These are phyloP conservation scores for Entomortierella parvispora DNA, from an alignment of 192 early-diverging fungal genomes.

Conservation along the genomic window DNA sequence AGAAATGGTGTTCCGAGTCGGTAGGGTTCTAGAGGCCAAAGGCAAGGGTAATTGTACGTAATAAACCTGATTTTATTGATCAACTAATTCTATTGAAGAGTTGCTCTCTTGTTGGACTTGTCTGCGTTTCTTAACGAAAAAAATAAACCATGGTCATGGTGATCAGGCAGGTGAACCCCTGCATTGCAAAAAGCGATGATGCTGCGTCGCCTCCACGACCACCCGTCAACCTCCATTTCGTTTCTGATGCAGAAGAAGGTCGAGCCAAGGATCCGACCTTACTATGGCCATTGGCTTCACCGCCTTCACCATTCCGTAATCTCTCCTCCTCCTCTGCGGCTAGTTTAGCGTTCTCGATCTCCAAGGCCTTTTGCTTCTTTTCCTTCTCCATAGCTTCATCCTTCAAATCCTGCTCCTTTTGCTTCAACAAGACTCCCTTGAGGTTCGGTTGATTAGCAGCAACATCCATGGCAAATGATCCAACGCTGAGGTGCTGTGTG, in stretches of 20 bases:
- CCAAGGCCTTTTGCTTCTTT: conserved; percentile 8
- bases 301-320: not conserved
- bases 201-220: not conserved
- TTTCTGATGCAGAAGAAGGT: not conserved
- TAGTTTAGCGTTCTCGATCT: conserved; percentile 1
- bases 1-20: conserved; percentile 63
- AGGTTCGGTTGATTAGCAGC: conserved; percentile 36
- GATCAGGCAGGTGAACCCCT: conserved; percentile 18
- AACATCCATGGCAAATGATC: conserved; percentile 47
- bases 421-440: conserved; percentile 13
- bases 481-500: conserved; percentile 26
- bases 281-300: not conserved
- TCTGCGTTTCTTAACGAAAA: conserved; percentile 22
- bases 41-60: conserved; percentile 1
- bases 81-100: no score
- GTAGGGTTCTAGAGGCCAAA: conserved; percentile 43
- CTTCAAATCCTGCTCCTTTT: conserved; percentile 1
- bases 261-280: not conserved
- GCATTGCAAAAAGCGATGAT: conserved; percentile 2
- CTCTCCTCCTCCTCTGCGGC: not conserved
- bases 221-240: not conserved
- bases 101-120: no score
- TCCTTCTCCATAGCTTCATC: conserved; percentile 17
- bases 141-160: conserved; percentile 14
- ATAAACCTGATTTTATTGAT: no score